phyloP scores from a whole-genome alignment of 108 stramenopile species.

The Licmophora abbreviata region DNA sequence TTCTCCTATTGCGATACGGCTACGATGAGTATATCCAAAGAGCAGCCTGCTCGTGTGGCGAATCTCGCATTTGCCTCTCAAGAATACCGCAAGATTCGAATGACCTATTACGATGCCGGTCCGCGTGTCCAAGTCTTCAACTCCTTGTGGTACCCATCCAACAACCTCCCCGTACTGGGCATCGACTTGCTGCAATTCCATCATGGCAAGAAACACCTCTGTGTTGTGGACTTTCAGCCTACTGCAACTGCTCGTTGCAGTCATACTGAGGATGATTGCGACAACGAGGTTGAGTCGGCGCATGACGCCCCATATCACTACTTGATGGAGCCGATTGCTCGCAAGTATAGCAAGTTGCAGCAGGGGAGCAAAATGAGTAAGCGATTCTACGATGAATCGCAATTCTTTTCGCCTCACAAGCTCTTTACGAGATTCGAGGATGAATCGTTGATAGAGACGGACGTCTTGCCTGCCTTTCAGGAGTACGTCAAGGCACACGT shows the following conservation, averaged over 20 bases:
- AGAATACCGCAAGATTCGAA: conserved; percentile 17
- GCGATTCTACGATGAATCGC: conserved; percentile 90
- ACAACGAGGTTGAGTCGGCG: conserved; percentile 33
- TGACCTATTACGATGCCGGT: conserved; percentile 50
- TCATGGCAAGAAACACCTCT: conserved; percentile 59
- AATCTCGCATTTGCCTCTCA: not conserved
- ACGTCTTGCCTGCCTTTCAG: conserved; percentile 84
- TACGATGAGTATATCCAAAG: no score
- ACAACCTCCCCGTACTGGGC: conserved; percentile 75
- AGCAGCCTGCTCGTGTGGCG: not conserved
- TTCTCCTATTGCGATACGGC: no score
- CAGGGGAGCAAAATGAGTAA: conserved; percentile 86
- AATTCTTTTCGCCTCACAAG: conserved; percentile 91
- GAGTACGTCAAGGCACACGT: conserved; percentile 69
- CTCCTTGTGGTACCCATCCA: conserved; percentile 7
- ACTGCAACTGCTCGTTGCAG: conserved; percentile 5
- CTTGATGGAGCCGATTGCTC: conserved; percentile 73
- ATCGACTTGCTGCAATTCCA: conserved; percentile 76
- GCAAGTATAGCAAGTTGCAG: conserved; percentile 75
- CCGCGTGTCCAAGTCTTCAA: conserved; percentile 40
- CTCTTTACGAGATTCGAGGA: conserved; percentile 90
- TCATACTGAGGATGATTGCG: no score
- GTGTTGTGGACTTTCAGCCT: conserved; percentile 87
- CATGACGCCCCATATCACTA: conserved; percentile 29
- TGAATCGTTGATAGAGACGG: conserved; percentile 40